These are phyloP conservation scores for Epichloe hybrida DNA, from an alignment of 2,329 filamentous ascomycete genomes.

Conservation along the genomic window DNA sequence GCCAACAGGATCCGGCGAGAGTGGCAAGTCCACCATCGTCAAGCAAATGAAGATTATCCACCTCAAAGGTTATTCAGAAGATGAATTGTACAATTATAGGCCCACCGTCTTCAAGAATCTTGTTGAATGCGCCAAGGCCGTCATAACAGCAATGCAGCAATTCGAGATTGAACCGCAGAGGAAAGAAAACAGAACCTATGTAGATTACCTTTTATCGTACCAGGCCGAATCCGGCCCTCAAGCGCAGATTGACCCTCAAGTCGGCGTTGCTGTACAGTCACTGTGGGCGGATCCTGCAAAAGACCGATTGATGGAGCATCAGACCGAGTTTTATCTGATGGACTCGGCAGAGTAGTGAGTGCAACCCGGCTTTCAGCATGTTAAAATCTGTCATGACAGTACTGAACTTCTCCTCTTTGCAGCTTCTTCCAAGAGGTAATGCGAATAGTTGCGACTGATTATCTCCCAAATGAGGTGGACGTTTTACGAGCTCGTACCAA, in stretches of 20 bases:
- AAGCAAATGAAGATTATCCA: conserved; percentile 99
- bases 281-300: conserved; percentile 81
- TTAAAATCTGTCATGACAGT: background rate
- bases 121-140: conserved; percentile 87
- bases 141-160: conserved; percentile 83
- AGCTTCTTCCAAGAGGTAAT: conserved; percentile 94
- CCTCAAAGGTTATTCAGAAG: conserved; percentile 89
- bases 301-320: conserved; percentile 73
- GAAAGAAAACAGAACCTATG: conserved; percentile 57
- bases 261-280: conserved; percentile 70
- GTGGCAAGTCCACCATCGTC: conserved; percentile 97
- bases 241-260: conserved; percentile 64
- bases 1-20: conserved; percentile 78
- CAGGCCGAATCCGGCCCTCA: conserved; percentile 83
- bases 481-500: conserved; percentile 93
- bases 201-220: conserved; percentile 76
- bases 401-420: background rate
- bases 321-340: conserved; percentile 98
- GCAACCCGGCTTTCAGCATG: background rate
- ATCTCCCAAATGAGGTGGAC: conserved; percentile 87
- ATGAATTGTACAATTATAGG: conserved; percentile 87
- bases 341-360: conserved; percentile 95
- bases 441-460: conserved; percentile 72
- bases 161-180: conserved; percentile 72
- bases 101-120: conserved; percentile 98